Percentiles rank a stretch among this genome's conserved stretches.
Evolutionary conservation across 306 rosid genomes (phyloP).

Genomic region (Prunus kanzakura): DNA sequence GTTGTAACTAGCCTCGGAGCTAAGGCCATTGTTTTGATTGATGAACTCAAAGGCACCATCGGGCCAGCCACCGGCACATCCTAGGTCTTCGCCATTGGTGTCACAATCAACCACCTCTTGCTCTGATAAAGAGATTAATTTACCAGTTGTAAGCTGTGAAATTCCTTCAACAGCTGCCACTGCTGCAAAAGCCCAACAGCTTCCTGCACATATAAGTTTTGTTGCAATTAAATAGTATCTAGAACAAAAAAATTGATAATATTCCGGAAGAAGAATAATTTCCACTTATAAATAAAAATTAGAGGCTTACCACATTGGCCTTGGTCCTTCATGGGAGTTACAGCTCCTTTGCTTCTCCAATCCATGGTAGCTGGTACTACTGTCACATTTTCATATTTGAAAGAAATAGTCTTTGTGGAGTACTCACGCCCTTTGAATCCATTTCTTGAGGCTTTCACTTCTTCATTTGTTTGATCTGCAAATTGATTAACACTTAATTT

Average conservation of each 20-base stretch:
- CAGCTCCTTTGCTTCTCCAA: constrained; percentile 44
- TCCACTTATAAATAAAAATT: not conserved
- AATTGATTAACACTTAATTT: constrained; percentile 27
- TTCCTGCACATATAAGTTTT: constrained; percentile 7
- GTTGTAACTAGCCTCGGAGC: constrained; percentile 33
- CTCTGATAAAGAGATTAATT: constrained; percentile 32
- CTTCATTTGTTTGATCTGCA: constrained; percentile 46
- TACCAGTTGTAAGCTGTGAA: constrained; percentile 13
- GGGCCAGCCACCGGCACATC: constrained; percentile 38
- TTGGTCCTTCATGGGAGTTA: constrained; percentile 48
- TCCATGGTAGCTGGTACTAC: constrained; percentile 29
- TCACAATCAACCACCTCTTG: constrained; percentile 55
- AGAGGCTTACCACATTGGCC: constrained; percentile 35
- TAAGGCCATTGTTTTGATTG: constrained; percentile 29
- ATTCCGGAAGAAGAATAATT: not conserved
- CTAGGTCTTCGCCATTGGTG: constrained; percentile 31
- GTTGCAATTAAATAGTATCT: not conserved
- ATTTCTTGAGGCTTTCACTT: constrained; percentile 33
- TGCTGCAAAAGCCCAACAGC: constrained; percentile 49
- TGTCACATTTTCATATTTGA: constrained; percentile 34
- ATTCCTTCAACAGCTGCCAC: constrained; percentile 47
- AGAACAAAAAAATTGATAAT: not conserved
- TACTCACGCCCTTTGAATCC: constrained; percentile 43
- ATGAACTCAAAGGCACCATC: constrained; percentile 47
- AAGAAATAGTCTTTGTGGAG: constrained; percentile 27